A percentile compares a stretch with the other conserved stretches of the same genome.
phyloP scores from a whole-genome alignment of 176 grass and related monocot species.

The Aegilops sharonensis region DNA sequence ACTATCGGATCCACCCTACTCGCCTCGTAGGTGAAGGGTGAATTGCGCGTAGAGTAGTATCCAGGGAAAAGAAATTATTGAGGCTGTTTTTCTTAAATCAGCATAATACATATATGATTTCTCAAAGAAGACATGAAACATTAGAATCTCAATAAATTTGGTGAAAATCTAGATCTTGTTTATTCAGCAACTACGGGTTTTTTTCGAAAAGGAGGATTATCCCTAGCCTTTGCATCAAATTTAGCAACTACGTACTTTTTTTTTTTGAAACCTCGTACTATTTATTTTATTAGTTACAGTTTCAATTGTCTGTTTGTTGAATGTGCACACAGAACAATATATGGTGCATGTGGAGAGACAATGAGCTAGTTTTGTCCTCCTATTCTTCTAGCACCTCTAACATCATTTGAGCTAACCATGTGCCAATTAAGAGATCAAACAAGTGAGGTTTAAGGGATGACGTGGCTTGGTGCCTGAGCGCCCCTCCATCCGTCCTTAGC shows the following conservation, averaged over 20 bases:
- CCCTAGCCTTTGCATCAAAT: too few relatives aligned
- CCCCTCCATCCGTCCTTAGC: neutral
- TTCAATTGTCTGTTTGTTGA: neutral
- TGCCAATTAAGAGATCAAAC: neutral
- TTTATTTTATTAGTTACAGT: neutral
- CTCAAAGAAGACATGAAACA: neutral
- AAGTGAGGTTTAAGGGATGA: neutral
- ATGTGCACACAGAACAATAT: neutral
- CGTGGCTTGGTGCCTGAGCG: neutral
- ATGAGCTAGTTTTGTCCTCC: neutral
- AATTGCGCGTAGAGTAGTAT: neutral
- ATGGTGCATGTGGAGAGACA: neutral
- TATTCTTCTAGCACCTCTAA: neutral
- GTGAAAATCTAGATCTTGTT: neutral
- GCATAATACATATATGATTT: neutral
- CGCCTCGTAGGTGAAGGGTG: neutral
- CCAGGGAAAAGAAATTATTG: neutral
- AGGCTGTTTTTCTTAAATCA: neutral
- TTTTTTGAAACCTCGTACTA: neutral
- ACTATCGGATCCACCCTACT: neutral
- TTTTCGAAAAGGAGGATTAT: too few relatives aligned
- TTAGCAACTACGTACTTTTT: neutral
- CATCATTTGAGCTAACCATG: neutral
- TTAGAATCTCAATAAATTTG: neutral
- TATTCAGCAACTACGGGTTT: neutral